Conservation (phyloP, 2,329 filamentous ascomycete genomes). For the Aspergillus quadrilineatus region DNA sequence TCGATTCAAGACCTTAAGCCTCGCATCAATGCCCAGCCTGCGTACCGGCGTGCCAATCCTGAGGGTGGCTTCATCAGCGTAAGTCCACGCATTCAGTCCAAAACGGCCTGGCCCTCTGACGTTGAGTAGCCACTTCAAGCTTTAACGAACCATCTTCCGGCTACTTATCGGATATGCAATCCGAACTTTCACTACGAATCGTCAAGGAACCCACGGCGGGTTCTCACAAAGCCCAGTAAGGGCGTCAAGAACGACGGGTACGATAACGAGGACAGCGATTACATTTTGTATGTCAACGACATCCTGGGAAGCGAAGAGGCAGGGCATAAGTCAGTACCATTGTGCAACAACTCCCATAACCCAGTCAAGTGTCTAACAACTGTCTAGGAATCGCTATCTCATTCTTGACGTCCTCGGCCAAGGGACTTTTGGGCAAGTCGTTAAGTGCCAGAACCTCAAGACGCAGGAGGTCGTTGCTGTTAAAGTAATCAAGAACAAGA, state of each 20-base stretch:
- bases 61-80: conserved; percentile 98
- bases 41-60: conserved; percentile 89
- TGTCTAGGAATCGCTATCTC: conserved; percentile 78
- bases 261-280: conserved; percentile 98
- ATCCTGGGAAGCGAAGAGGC: conserved; percentile 97
- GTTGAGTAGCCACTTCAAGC: conserved; percentile 79
- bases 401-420: conserved; percentile 96
- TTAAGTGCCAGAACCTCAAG: conserved; percentile 98
- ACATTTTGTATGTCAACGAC: conserved; percentile 98
- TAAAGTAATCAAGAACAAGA: conserved; percentile 98
- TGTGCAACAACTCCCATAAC: background rate
- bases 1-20: conserved; percentile 73
- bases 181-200: conserved; percentile 98
- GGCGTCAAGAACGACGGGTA: conserved; percentile 98
- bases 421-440: conserved; percentile 96
- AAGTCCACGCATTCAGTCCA: conserved; percentile 40
- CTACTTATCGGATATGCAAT: conserved; percentile 98
- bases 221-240: conserved; percentile 97
- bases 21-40: conserved; percentile 80
- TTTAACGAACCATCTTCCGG: conserved; percentile 85
- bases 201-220: conserved; percentile 89
- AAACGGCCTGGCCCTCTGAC: conserved; percentile 18
- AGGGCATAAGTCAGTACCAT: conserved; percentile 76
- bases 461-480: conserved; percentile 98
- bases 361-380: conserved; percentile 13